Evolutionary conservation across 495 filamentous ascomycete species (phyloP).

Genomic region (Trichocladium uniseriatum): DNA sequence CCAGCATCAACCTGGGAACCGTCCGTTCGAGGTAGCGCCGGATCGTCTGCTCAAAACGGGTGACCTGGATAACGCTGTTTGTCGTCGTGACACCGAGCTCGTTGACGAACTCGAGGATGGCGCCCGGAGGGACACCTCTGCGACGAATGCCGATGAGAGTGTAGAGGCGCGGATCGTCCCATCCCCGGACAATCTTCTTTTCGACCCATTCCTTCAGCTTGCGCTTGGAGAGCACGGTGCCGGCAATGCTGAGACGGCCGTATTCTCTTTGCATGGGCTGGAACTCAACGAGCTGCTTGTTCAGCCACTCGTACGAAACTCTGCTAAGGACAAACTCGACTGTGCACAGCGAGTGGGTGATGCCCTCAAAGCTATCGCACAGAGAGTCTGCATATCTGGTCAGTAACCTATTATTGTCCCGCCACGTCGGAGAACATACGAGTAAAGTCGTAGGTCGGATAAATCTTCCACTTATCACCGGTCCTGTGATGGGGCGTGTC

Average conservation of each 20-base stretch:
- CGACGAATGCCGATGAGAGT: conserved; percentile 78
- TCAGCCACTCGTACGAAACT: conserved; percentile 82
- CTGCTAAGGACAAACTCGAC: conserved; percentile 71
- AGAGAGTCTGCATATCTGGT: conserved; percentile 46
- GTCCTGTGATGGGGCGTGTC: conserved; percentile 65
- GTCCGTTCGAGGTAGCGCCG: conserved; percentile 73
- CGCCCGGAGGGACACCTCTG: conserved; percentile 75
- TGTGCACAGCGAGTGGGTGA: conserved; percentile 84
- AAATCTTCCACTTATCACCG: conserved; percentile 68
- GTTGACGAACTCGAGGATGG: conserved; percentile 78
- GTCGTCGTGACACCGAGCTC: conserved; percentile 80
- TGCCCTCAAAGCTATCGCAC: conserved; percentile 80
- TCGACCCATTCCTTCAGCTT: conserved; percentile 70
- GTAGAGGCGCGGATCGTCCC: conserved; percentile 85
- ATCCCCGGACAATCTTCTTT: conserved; percentile 62
- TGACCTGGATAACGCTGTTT: conserved; percentile 60
- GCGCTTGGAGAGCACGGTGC: conserved; percentile 77
- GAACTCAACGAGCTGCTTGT: conserved; percentile 56
- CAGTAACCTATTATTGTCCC: background rate
- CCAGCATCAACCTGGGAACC: conserved; percentile 78
- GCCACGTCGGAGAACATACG: background rate
- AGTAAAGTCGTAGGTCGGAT: conserved; percentile 87
- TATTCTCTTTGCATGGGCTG: conserved; percentile 77
- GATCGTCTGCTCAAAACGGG: conserved; percentile 68
- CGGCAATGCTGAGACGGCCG: conserved; percentile 70